A percentile compares a stretch with the other conserved stretches of the same genome.
phyloP scores from a whole-genome alignment of 2,329 filamentous ascomycete species.

The Pestalotiopsis sp. region DNA sequence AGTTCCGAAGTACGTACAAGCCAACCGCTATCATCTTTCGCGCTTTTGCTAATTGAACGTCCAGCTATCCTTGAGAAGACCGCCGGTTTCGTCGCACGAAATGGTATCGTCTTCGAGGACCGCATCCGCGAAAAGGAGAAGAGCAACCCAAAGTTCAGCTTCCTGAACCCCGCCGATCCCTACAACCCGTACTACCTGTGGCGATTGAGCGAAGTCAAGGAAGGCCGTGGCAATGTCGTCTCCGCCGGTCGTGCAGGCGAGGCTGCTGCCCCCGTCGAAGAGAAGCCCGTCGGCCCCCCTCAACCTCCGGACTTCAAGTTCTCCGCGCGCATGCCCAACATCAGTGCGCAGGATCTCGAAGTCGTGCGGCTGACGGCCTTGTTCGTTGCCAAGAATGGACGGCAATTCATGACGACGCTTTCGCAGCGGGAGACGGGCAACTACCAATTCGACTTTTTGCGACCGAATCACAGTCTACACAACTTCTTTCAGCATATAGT shows the following conservation, averaged over 20 bases:
- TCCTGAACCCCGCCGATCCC: slow-evolving; percentile 77
- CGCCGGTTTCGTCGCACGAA: slow-evolving; percentile 82
- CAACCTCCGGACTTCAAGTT: slow-evolving; percentile 89
- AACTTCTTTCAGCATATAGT: slow-evolving; percentile 92
- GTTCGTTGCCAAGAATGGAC: slow-evolving; percentile 90
- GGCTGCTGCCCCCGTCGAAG: slow-evolving; percentile 51
- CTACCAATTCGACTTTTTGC: slow-evolving; percentile 93
- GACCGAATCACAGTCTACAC: slow-evolving; percentile 93
- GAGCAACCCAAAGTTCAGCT: slow-evolving; percentile 88
- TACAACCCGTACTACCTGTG: slow-evolving; percentile 91
- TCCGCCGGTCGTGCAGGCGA: slow-evolving; percentile 76
- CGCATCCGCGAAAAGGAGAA: slow-evolving; percentile 84
- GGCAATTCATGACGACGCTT: slow-evolving; percentile 86
- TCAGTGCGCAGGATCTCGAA: slow-evolving; percentile 89
- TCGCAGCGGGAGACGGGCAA: slow-evolving; percentile 89
- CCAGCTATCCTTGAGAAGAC: slow-evolving; percentile 80
- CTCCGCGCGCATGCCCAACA: slow-evolving; percentile 95
- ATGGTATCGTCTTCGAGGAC: slow-evolving; percentile 73
- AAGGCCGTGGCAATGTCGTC: slow-evolving; percentile 78
- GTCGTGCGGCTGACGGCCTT: slow-evolving; percentile 78
- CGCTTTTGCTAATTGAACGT: slow-evolving; percentile 34
- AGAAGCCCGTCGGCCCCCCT: slow-evolving; percentile 79
- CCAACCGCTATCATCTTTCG: not conserved
- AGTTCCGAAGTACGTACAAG: slow-evolving; percentile 65
- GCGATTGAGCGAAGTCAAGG: slow-evolving; percentile 84